A percentile compares a stretch with the other conserved stretches of the same genome.
Evolutionary conservation across 306 rosid species (phyloP).

Genomic region (Pterocarpus macrocarpus): DNA sequence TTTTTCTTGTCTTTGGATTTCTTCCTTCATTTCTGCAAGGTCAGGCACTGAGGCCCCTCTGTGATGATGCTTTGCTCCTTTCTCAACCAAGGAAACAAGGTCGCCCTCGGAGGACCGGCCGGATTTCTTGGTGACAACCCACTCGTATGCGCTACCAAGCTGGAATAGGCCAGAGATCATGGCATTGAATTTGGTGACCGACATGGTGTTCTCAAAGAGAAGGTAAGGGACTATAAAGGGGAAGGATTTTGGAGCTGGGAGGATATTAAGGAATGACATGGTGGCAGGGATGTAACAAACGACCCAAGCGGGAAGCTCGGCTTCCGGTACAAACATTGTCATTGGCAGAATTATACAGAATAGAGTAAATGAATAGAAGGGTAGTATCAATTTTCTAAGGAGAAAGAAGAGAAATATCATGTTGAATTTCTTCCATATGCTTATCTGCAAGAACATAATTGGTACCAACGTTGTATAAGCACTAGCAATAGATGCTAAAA

Average conservation of each 20-base stretch:
- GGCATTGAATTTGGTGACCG: conserved; percentile 93
- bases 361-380: conserved; percentile 89
- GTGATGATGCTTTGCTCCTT: conserved; percentile 61
- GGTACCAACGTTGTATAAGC: conserved; percentile 22
- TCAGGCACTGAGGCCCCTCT: conserved; percentile 71
- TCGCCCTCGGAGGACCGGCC: conserved; percentile 95
- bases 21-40: conserved; percentile 76
- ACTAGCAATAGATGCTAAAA: conserved; percentile 18
- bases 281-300: conserved; percentile 90
- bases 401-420: conserved; percentile 91
- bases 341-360: conserved; percentile 93
- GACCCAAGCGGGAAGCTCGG: conserved; percentile 85
- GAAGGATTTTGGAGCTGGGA: conserved; percentile 90
- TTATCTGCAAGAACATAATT: conserved; percentile 67
- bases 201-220: conserved; percentile 94
- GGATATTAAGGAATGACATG: conserved; percentile 92
- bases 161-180: conserved; percentile 94
- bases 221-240: conserved; percentile 97
- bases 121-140: conserved; percentile 95
- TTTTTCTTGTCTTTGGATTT: conserved; percentile 59
- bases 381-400: conserved; percentile 83
- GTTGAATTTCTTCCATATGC: conserved; percentile 90
- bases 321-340: conserved; percentile 96
- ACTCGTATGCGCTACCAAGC: conserved; percentile 91
- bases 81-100: conserved; percentile 74